These are phyloP conservation scores for Inosperma sp. DNA, from an alignment of 768 basidiomycete species.

Conservation along the genomic window DNA sequence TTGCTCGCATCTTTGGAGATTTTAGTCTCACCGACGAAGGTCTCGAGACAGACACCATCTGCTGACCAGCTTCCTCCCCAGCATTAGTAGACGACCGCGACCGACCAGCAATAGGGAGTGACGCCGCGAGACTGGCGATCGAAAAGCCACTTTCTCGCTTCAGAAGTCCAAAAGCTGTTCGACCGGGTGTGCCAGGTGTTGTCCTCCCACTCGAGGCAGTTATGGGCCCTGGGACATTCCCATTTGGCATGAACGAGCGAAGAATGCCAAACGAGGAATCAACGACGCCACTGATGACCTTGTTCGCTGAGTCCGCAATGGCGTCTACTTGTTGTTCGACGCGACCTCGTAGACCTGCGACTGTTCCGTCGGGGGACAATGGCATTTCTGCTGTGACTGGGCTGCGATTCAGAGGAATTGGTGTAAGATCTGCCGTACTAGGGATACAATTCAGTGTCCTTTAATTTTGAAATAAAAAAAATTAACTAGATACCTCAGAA, in stretches of 20 bases:
- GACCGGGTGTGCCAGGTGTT: constrained; percentile 23
- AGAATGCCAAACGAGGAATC: constrained; percentile 88
- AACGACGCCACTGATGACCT: constrained; percentile 82
- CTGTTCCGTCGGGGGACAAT: constrained; percentile 41
- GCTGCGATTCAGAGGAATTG: constrained; percentile 66
- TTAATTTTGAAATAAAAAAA: constrained; percentile 2
- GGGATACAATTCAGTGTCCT: background rate
- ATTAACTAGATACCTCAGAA: constrained; percentile 44
- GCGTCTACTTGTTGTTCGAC: constrained; percentile 79
- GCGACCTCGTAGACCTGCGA: constrained; percentile 57
- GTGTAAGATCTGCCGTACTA: constrained; percentile 76
- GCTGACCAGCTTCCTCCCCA: constrained; percentile 42
- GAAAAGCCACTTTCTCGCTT: constrained; percentile 78
- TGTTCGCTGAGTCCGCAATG: constrained; percentile 78
- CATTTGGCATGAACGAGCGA: constrained; percentile 63
- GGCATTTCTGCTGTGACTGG: constrained; percentile 46
- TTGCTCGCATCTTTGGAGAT: constrained; percentile 40
- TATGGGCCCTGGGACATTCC: constrained; percentile 1
- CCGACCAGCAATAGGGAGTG: constrained; percentile 52
- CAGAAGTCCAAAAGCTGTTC: constrained; percentile 55
- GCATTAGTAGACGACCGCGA: constrained; percentile 26
- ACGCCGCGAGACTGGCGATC: constrained; percentile 64
- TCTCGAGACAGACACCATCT: constrained; percentile 43
- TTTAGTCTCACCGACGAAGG: constrained; percentile 40
- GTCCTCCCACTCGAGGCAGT: constrained; percentile 12